Conservation (phyloP, 1,139 yeast species). For the Candida buenavistaensis region DNA sequence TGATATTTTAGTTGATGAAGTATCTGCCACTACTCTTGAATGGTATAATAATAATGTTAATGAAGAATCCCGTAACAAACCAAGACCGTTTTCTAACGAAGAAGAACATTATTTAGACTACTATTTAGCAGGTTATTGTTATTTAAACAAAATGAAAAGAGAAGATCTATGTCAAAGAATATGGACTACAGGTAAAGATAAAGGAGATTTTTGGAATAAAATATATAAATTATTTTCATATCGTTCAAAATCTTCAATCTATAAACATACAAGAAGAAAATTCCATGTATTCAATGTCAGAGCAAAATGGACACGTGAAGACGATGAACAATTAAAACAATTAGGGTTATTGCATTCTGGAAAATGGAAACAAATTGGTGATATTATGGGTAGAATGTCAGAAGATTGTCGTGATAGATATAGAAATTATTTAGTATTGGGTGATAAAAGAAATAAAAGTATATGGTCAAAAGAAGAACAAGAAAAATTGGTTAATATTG, state of each 20-base stretch:
- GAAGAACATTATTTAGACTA: conserved; percentile 73
- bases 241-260: conserved; percentile 82
- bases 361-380: conserved; percentile 85
- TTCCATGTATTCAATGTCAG: conserved; percentile 84
- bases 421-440: conserved; percentile 94
- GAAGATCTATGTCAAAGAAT: conserved; percentile 76
- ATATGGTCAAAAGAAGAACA: conserved; percentile 84
- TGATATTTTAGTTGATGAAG: conserved; percentile 38
- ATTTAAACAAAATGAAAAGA: conserved; percentile 58
- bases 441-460: conserved; percentile 66
- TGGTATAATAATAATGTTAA: conserved; percentile 40
- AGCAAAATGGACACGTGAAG: conserved; percentile 86
- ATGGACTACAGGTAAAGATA: conserved; percentile 82
- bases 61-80: conserved; percentile 29
- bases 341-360: conserved; percentile 70
- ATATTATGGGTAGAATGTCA: conserved; percentile 85
- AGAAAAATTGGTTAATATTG: conserved; percentile 54
- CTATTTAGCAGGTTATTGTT: conserved; percentile 69
- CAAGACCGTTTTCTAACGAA: conserved; percentile 53
- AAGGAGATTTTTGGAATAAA: conserved; percentile 88
- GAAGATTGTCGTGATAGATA: conserved; percentile 96
- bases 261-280: conserved; percentile 87
- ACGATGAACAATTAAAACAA: conserved; percentile 65
- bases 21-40: conserved; percentile 32
- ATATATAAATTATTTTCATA: conserved; percentile 76